Conservation (phyloP, 2,329 filamentous ascomycete species). For the Stachybotrys chlorohalonatus region DNA sequence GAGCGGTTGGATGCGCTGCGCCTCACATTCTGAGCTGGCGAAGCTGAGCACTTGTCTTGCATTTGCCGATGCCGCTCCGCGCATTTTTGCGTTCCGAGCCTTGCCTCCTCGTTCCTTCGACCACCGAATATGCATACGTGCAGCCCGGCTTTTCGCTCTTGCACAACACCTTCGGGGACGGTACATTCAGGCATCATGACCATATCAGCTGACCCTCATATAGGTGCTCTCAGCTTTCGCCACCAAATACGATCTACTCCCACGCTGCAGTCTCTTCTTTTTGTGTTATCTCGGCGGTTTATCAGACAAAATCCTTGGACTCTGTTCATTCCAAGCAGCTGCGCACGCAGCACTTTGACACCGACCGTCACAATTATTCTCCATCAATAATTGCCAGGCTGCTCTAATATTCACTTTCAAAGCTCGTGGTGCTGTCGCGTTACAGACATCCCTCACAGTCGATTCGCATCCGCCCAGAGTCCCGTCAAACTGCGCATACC, state of each 20-base stretch:
- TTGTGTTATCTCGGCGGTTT: background rate
- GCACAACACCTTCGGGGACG: background rate
- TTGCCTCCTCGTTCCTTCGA: background rate
- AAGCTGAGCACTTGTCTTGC: too few species aligned
- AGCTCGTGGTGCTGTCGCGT: background rate
- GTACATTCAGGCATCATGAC: background rate
- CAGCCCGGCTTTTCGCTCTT: background rate
- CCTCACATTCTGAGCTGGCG: background rate
- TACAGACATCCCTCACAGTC: background rate
- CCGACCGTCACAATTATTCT: background rate
- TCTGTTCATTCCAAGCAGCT: too few species aligned
- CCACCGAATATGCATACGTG: background rate
- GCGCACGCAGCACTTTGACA: too few species aligned
- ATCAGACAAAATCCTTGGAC: background rate
- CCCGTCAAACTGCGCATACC: conserved; percentile 8
- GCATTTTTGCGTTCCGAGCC: too few species aligned
- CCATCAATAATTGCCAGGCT: background rate
- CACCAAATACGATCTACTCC: background rate
- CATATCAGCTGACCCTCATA: background rate
- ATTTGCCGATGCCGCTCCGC: too few species aligned
- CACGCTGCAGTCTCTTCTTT: background rate
- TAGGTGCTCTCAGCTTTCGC: background rate
- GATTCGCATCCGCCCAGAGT: background rate
- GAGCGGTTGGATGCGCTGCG: background rate
- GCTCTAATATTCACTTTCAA: background rate